A percentile compares a stretch with the other conserved stretches of the same genome.
phyloP scores from a whole-genome alignment of 768 basidiomycete species.

The Phallus indusiatus region DNA sequence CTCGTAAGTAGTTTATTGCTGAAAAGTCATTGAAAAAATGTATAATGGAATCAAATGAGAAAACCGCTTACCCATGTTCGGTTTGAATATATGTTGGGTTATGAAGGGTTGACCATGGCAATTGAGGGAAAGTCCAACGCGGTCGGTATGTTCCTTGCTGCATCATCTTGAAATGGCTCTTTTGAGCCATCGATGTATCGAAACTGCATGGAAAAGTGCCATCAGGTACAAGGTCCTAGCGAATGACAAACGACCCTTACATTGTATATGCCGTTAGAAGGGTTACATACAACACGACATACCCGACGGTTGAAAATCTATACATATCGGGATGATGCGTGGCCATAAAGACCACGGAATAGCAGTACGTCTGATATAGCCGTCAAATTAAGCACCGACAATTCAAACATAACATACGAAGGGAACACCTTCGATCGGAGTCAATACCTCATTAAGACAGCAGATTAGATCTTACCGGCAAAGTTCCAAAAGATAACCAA shows the following conservation, averaged over 20 bases:
- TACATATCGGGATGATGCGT: conserved; percentile 83
- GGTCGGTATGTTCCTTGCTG: conserved; percentile 77
- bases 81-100: conserved; percentile 92
- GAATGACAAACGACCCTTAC: conserved; percentile 33
- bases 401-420: conserved; percentile 1
- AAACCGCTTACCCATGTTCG: conserved; percentile 70
- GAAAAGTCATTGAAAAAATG: background rate
- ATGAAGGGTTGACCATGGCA: conserved; percentile 71
- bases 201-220: conserved; percentile 39
- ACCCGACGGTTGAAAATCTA: conserved; percentile 69
- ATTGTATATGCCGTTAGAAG: conserved; percentile 81
- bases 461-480: conserved; percentile 74
- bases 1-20: conserved; percentile 86
- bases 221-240: background rate
- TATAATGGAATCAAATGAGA: background rate
- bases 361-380: conserved; percentile 72
- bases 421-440: background rate
- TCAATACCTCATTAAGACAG: conserved; percentile 27
- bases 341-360: conserved; percentile 98
- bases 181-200: conserved; percentile 94
- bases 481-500: conserved; percentile 99
- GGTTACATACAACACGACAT: conserved; percentile 63
- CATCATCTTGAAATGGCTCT: conserved; percentile 97
- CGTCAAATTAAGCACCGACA: conserved; percentile 2
- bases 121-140: conserved; percentile 90